Evolutionary conservation across 257 asterid species (phyloP).

Genomic region (Gardenia jasminoides): DNA sequence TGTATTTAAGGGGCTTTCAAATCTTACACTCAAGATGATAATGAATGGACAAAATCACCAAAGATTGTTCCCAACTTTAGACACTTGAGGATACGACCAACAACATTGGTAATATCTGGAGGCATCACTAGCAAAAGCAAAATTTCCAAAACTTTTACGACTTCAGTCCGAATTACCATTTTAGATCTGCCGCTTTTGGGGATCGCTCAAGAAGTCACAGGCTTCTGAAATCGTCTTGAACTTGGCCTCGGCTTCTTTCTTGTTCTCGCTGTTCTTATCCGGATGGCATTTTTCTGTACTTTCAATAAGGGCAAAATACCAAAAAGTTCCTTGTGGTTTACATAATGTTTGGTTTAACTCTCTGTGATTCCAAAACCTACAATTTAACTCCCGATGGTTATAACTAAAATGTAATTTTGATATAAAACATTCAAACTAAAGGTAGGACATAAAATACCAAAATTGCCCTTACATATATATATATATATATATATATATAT

Average conservation of each 20-base stretch:
- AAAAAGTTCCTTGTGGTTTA: too few relatives aligned
- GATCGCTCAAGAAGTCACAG: slow-evolving; percentile 80
- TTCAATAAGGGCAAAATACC: too few relatives aligned
- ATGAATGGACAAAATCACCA: not conserved
- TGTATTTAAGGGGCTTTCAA: not conserved
- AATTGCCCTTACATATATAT: too few relatives aligned
- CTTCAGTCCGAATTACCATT: not conserved
- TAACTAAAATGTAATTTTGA: too few relatives aligned
- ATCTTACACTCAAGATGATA: not conserved
- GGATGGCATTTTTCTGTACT: slow-evolving; percentile 99
- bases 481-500: too few relatives aligned
- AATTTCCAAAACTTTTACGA: not conserved
- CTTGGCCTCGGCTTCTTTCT: slow-evolving; percentile 81
- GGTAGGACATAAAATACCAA: too few relatives aligned
- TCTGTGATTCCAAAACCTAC: too few relatives aligned
- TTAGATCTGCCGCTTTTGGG: slow-evolving; percentile 90
- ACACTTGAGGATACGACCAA: not conserved
- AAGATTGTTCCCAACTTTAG: not conserved
- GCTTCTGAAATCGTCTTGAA: slow-evolving; percentile 97
- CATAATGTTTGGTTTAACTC: too few relatives aligned
- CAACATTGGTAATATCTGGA: not conserved
- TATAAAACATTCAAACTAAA: too few relatives aligned
- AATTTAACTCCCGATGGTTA: too few relatives aligned
- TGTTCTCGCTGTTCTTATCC: slow-evolving; percentile 76
- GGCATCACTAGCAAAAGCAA: not conserved